Base-by-base conservation (phyloP, 2,329 filamentous ascomycete genomes). In the Penicillium sp. region DNA sequence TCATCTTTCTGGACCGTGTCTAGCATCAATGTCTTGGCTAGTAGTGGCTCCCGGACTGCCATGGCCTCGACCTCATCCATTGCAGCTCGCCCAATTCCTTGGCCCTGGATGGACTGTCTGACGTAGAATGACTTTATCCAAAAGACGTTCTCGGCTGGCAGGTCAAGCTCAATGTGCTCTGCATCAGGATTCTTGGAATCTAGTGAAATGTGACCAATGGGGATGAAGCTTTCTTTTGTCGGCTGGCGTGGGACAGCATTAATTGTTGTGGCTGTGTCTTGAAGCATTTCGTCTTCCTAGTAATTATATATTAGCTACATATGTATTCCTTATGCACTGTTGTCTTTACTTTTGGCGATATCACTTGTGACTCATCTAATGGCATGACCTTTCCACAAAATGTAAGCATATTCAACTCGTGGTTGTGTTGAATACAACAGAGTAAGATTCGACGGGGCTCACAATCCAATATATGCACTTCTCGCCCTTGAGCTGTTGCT, bases 381-480 rank as follows among this genome's bases (percentile, higher is more conserved):
- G 39, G 33, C 10, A 49, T 4, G 24, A 42, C 48, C 53, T 53
- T 29, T 41, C 7, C 13, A 10, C 6, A 15, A 17, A 26, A n/a
- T 34, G 22, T 48, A 17, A 48, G 46, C 32, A 24, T 33, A 6
- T 3, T 48, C 2, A 6, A 17, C 21, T n/a, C 9, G 4, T 33
- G 1, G 12, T 8, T 31, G 4, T 7, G 4, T 46, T 33, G 19
- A 39, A 41, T 21, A 13, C 1, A 34, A 38, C 3, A 9, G 5
- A n/a, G 3, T 2, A 24, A 8, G 2, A 12, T 26, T n/a, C 13
- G 8, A 10, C 33, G 22, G 1, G 24, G 45, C 53, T 57, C 31
- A 60, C 57, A 52, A 60, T 58, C 57, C 57, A 60, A 39, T 55
- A 59, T 7, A 60, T 55, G 22, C 56, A 59, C 12, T 60, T 60